These are phyloP conservation scores for Teunomyces stri DNA, from an alignment of 805 yeast species.

Conservation along the genomic window DNA sequence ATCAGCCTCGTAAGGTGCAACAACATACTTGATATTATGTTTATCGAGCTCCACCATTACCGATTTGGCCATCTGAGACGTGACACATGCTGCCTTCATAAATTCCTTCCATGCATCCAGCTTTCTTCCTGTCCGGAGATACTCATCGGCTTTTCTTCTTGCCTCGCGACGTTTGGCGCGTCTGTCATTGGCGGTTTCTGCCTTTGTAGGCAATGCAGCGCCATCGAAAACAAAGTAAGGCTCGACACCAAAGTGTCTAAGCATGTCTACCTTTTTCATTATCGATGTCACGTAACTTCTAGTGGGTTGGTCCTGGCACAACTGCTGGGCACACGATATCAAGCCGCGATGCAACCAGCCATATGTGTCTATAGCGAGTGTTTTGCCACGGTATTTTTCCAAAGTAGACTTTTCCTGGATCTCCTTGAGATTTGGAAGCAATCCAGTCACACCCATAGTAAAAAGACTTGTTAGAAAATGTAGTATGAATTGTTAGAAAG, in stretches of 20 bases:
- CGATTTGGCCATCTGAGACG: conserved; percentile 88
- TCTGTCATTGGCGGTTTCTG: conserved; percentile 68
- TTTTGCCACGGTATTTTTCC: conserved; percentile 63
- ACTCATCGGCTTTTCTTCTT: conserved; percentile 51
- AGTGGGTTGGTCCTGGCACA: conserved; percentile 71
- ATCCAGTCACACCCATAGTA: conserved; percentile 81
- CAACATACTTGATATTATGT: conserved; percentile 64
- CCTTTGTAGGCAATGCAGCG: conserved; percentile 76
- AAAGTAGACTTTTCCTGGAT: conserved; percentile 63
- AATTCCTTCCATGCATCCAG: conserved; percentile 64
- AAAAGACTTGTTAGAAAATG: not conserved
- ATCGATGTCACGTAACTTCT: conserved; percentile 69
- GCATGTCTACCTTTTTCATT: conserved; percentile 62
- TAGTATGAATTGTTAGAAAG: not conserved
- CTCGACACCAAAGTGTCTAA: conserved; percentile 62
- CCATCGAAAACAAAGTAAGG: conserved; percentile 96
- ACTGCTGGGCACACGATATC: conserved; percentile 77
- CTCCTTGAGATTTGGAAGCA: conserved; percentile 74
- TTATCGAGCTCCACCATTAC: conserved; percentile 68
- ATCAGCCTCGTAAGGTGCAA: conserved; percentile 98
- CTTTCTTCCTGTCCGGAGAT: conserved; percentile 51
- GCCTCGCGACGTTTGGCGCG: conserved; percentile 56
- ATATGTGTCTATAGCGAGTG: conserved; percentile 90
- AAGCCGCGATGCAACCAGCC: conserved; percentile 95
- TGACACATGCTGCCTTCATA: conserved; percentile 79